phyloP scores from a whole-genome alignment of 331 rosid genomes.

The Cydonia oblonga region DNA sequence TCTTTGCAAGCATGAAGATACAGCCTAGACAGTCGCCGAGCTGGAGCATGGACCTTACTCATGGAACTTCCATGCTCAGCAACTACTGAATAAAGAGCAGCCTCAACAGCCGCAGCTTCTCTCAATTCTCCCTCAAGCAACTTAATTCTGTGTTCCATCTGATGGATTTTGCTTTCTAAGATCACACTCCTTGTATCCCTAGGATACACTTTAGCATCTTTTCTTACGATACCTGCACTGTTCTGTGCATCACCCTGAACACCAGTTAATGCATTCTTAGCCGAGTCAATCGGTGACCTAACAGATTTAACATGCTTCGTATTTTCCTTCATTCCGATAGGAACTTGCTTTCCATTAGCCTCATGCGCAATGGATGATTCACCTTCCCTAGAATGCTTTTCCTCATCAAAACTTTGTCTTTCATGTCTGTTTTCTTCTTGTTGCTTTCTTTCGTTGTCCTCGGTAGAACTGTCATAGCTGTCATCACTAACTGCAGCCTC shows the following conservation, averaged over 20 bases:
- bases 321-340: conserved; percentile 25
- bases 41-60: conserved; percentile 98
- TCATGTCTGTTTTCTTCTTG: conserved; percentile 14
- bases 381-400: conserved; percentile 29
- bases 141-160: conserved; percentile 65
- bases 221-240: conserved; percentile 38
- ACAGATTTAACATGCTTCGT: conserved; percentile 66
- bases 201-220: conserved; percentile 64
- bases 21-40: conserved; percentile 86
- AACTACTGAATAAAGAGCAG: conserved; percentile 79
- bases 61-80: conserved; percentile 98
- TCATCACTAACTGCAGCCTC: conserved; percentile 19
- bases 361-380: conserved; percentile 17
- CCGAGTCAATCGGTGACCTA: conserved; percentile 52
- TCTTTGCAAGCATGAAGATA: conserved; percentile 85
- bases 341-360: conserved; percentile 22
- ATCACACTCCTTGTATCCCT: conserved; percentile 50
- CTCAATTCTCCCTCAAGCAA: conserved; percentile 90
- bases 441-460: conserved; percentile 22
- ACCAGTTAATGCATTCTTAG: conserved; percentile 34
- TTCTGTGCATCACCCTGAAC: conserved; percentile 42
- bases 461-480: conserved; percentile 4
- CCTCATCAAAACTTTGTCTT: conserved; percentile 16
- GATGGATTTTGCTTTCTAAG: conserved; percentile 58
- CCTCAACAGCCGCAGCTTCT: conserved; percentile 89